A percentile compares a stretch with the other conserved stretches of the same genome.
phyloP scores from a whole-genome alignment of 345 rosid genomes.

The Leavenworthia alabamica region DNA sequence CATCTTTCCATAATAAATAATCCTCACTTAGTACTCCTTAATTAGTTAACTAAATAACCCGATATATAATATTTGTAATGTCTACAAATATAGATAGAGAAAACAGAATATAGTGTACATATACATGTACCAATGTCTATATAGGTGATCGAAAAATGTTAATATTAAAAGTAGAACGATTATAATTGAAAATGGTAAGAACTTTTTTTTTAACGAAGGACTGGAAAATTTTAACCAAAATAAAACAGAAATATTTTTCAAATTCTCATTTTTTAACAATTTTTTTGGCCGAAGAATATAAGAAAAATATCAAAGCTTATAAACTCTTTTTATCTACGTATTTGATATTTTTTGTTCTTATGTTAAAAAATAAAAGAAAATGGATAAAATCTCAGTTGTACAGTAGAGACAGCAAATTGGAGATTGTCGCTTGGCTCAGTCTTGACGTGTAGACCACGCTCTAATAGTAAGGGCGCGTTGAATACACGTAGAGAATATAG shows the following conservation, averaged over 20 bases:
- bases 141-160: too few species aligned
- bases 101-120: neutral
- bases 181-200: neutral
- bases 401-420: neutral
- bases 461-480: slow-evolving; percentile 8
- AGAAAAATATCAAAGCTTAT: neutral
- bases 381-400: neutral
- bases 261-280: neutral
- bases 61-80: neutral
- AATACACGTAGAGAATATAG: neutral
- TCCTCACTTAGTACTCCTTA: neutral
- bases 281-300: neutral
- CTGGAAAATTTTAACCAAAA: neutral
- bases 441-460: neutral
- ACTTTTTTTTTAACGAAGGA: neutral
- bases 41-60: neutral
- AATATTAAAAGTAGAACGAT: neutral
- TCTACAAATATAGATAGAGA: too few species aligned
- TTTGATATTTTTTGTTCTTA: neutral
- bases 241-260: neutral
- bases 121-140: neutral
- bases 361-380: neutral
- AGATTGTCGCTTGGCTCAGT: neutral
- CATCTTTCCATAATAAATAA: neutral
- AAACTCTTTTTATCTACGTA: neutral